Evolutionary conservation across 2,329 filamentous ascomycete species (phyloP).

Genomic region (Aspergillus neotritici): DNA sequence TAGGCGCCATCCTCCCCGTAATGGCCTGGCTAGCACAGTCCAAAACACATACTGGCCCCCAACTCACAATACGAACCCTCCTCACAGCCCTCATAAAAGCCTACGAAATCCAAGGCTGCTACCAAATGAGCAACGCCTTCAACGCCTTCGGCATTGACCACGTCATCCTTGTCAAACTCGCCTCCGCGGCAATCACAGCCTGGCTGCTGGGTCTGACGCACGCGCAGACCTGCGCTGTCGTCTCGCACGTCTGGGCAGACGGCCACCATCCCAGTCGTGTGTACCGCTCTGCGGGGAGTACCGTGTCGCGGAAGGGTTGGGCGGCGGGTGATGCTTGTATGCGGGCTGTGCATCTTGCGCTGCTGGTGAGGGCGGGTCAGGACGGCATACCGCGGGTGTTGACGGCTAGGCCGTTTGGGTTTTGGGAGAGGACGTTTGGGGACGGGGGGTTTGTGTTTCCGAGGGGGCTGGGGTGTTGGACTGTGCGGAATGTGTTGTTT

Average conservation of each 20-base stretch:
- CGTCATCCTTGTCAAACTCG: slow-evolving; percentile 39
- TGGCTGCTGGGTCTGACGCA: slow-evolving; percentile 34
- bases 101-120: slow-evolving; percentile 41
- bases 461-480: slow-evolving; percentile 17
- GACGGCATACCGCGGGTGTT: slow-evolving; percentile 26
- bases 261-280: slow-evolving; percentile 31
- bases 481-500: slow-evolving; percentile 20
- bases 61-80: slow-evolving; percentile 30
- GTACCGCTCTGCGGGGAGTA: slow-evolving; percentile 31
- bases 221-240: slow-evolving; percentile 28
- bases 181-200: slow-evolving; percentile 34
- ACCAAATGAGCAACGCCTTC: slow-evolving; percentile 35
- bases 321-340: slow-evolving; percentile 39
- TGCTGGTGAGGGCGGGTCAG: slow-evolving; percentile 25
- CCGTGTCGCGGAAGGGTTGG: slow-evolving; percentile 40
- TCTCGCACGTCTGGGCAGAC: slow-evolving; percentile 40
- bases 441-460: slow-evolving; percentile 15
- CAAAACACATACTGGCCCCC: slow-evolving; percentile 8
- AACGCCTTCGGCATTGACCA: slow-evolving; percentile 40
- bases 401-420: slow-evolving; percentile 32
- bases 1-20: slow-evolving; percentile 34
- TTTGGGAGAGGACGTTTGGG: slow-evolving; percentile 25
- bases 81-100: slow-evolving; percentile 36
- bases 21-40: slow-evolving; percentile 26
- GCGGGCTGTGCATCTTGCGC: slow-evolving; percentile 35